These are phyloP conservation scores for Ichthyophthirius multifiliis DNA, from an alignment of 169 alveolate species.

Conservation along the genomic window DNA sequence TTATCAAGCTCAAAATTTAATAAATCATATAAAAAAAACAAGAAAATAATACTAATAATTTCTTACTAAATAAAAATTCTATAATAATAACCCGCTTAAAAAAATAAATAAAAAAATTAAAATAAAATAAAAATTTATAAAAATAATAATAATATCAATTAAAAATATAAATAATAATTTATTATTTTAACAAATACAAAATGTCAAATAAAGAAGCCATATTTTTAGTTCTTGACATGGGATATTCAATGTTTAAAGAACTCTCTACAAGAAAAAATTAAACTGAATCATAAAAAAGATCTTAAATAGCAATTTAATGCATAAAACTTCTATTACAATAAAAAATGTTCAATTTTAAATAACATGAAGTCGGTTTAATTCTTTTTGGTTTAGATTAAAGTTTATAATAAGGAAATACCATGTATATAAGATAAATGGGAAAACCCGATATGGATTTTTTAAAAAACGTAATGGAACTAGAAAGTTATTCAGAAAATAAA, in stretches of 20 bases:
- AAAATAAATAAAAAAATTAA: too few species aligned
- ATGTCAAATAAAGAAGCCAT: slow-evolving; percentile 26
- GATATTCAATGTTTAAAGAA: slow-evolving; percentile 10
- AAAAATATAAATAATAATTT: not conserved
- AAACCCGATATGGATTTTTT: slow-evolving; percentile 56
- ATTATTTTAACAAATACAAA: not conserved
- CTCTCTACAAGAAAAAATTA: not conserved
- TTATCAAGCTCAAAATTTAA: too few species aligned
- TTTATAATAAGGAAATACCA: slow-evolving; percentile 44
- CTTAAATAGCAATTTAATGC: slow-evolving; percentile 58
- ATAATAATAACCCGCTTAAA: too few species aligned
- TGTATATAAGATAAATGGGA: slow-evolving; percentile 44
- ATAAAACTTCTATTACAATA: slow-evolving; percentile 57
- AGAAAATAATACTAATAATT: too few species aligned
- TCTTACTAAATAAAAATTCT: too few species aligned
- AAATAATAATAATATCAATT: too few species aligned
- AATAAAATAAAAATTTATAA: too few species aligned
- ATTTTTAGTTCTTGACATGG: slow-evolving; percentile 26
- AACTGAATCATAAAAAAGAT: slow-evolving; percentile 5
- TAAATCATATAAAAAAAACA: too few species aligned
- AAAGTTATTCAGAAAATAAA: slow-evolving; percentile 33
- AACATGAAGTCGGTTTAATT: slow-evolving; percentile 73
- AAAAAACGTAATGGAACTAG: slow-evolving; percentile 29
- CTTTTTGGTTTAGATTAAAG: slow-evolving; percentile 68
- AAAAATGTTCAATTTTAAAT: slow-evolving; percentile 54